Evolutionary conservation across 2,329 filamentous ascomycete genomes (phyloP).

Genomic region (Fusarium cyanostomum): DNA sequence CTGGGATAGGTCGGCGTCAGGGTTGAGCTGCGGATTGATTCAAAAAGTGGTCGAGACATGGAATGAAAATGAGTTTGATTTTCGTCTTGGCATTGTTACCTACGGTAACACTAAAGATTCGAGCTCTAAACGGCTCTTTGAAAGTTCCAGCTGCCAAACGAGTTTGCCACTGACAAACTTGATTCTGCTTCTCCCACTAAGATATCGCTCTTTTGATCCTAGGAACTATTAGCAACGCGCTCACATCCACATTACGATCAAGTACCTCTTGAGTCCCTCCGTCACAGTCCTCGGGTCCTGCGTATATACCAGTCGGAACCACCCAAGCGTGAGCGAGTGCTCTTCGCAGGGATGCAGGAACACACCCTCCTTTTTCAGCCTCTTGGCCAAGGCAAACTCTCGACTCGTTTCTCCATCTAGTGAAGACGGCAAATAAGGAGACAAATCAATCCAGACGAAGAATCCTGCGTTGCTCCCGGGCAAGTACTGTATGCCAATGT

Average conservation of each 20-base stretch:
- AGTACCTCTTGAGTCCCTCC: slow-evolving; percentile 51
- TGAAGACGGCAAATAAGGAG: slow-evolving; percentile 51
- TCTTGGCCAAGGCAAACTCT: slow-evolving; percentile 57
- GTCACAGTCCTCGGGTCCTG: slow-evolving; percentile 48
- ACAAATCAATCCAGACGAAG: slow-evolving; percentile 65
- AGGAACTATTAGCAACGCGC: slow-evolving; percentile 11
- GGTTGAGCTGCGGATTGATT: not conserved
- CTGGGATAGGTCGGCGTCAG: not conserved
- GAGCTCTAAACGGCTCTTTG: slow-evolving; percentile 8
- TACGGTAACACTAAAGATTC: not conserved
- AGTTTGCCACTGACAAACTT: slow-evolving; percentile 2
- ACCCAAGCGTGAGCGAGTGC: slow-evolving; percentile 57
- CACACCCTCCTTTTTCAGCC: slow-evolving; percentile 56
- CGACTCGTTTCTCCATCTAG: slow-evolving; percentile 45
- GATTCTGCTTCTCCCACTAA: not conserved
- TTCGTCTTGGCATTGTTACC: slow-evolving; percentile 7
- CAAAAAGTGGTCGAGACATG: slow-evolving; percentile 7
- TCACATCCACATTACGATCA: no score
- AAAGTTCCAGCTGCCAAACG: slow-evolving; percentile 1
- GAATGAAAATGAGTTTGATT: slow-evolving; percentile 26
- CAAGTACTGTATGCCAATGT: slow-evolving; percentile 56
- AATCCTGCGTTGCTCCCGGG: slow-evolving; percentile 63
- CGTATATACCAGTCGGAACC: slow-evolving; percentile 64
- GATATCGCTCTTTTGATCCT: slow-evolving; percentile 29
- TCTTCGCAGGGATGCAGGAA: slow-evolving; percentile 60